These are phyloP conservation scores for Fusarium robinianum DNA, from an alignment of 2,329 filamentous ascomycete species.

Conservation along the genomic window DNA sequence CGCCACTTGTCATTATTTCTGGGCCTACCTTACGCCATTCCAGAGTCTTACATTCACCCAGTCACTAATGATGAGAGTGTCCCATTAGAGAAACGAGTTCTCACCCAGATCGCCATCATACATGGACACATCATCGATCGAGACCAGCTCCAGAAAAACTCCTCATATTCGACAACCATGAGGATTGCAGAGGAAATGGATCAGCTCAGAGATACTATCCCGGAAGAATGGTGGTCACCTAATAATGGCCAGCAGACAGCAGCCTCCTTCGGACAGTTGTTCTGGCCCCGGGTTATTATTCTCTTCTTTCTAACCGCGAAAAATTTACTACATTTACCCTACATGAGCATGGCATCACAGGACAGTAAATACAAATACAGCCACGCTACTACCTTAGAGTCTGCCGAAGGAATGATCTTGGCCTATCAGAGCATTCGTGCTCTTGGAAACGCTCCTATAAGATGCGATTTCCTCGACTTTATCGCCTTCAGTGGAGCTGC, in stretches of 20 bases:
- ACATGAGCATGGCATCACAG: slow-evolving; percentile 46
- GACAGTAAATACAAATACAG: slow-evolving; percentile 46
- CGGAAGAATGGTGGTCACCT: slow-evolving; percentile 13
- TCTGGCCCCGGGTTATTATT: slow-evolving; percentile 40
- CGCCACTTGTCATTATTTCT: slow-evolving; percentile 39
- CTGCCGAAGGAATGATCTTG: slow-evolving; percentile 46
- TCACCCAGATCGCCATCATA: slow-evolving; percentile 24
- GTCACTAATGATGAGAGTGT: background rate
- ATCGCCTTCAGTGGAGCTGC: slow-evolving; percentile 51
- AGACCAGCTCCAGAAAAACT: slow-evolving; percentile 1
- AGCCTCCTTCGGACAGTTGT: slow-evolving; percentile 6
- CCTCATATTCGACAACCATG: slow-evolving; percentile 2
- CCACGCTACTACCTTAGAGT: slow-evolving; percentile 45
- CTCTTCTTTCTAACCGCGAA: slow-evolving; percentile 46
- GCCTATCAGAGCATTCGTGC: slow-evolving; percentile 37
- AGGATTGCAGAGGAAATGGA: slow-evolving; percentile 39
- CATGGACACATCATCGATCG: slow-evolving; percentile 16
- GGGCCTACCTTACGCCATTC: slow-evolving; percentile 13
- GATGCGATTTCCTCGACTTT: slow-evolving; percentile 54
- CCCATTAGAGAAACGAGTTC: background rate
- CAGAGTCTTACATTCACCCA: slow-evolving; percentile 1
- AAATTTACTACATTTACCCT: slow-evolving; percentile 51
- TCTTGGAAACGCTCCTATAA: slow-evolving; percentile 32
- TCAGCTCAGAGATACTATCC: slow-evolving; percentile 43
- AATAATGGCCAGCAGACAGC: background rate